Evolutionary conservation across 139 green algal genomes (phyloP).

Genomic region (Chlamydomonas schloesseri): DNA sequence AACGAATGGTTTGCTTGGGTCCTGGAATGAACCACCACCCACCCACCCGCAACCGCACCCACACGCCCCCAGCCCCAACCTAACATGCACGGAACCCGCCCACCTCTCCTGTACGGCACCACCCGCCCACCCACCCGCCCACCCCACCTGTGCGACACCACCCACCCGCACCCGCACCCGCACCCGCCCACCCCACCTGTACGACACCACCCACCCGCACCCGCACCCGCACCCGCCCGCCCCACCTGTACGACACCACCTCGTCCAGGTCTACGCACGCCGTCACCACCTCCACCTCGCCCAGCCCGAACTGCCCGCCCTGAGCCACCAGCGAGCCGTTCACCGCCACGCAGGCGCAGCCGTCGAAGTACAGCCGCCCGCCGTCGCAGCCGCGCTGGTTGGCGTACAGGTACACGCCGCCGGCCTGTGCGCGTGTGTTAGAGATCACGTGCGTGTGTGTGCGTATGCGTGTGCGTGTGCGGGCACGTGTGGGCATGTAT

Average conservation of each 20-base stretch:
- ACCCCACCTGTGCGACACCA: background rate
- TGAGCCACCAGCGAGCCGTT: conserved; percentile 92
- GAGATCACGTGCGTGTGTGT: too few relatives aligned
- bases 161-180: too few relatives aligned
- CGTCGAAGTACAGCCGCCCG: conserved; percentile 95
- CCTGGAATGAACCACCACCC: too few relatives aligned
- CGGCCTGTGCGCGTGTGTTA: conserved; percentile 73
- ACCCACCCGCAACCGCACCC: too few relatives aligned
- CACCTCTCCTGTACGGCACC: too few relatives aligned
- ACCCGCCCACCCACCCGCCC: background rate
- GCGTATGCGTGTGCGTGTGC: too few relatives aligned
- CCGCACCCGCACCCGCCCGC: background rate
- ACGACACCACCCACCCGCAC: background rate
- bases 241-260: conserved; percentile 75
- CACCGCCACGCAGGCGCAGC: conserved; percentile 86
- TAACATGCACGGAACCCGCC: too few relatives aligned
- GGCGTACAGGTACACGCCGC: conserved; percentile 97
- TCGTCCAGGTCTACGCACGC: conserved; percentile 94
- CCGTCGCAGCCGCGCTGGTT: conserved; percentile 99
- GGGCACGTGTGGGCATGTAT: too few relatives aligned
- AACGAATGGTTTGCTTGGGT: too few relatives aligned
- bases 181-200: too few relatives aligned
- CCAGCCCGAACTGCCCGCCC: conserved; percentile 73
- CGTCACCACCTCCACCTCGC: conserved; percentile 81
- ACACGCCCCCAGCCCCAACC: too few relatives aligned